Conservation (phyloP, 768 basidiomycete genomes). For the Strobilomyces confusus region DNA sequence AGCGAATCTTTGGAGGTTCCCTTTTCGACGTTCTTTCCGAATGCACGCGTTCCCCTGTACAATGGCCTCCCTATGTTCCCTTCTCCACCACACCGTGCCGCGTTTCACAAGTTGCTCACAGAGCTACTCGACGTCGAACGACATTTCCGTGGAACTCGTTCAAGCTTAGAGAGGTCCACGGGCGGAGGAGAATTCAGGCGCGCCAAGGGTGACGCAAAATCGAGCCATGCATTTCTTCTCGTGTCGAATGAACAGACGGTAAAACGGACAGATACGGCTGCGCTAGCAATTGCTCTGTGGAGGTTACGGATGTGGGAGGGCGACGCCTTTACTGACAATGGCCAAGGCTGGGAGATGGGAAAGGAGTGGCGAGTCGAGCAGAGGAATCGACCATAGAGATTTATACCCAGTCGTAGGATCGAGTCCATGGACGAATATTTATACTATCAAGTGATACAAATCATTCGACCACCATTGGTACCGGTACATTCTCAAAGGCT, state of each 20-base stretch:
- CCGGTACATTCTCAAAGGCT: slow-evolving; percentile 21
- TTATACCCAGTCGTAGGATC: background rate
- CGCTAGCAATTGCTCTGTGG: slow-evolving; percentile 73
- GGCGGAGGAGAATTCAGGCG: background rate
- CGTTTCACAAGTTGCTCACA: slow-evolving; percentile 47
- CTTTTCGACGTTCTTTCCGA: slow-evolving; percentile 27
- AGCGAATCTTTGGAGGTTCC: slow-evolving; percentile 4
- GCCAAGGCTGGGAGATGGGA: slow-evolving; percentile 37
- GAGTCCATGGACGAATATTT: background rate
- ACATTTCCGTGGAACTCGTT: slow-evolving; percentile 14
- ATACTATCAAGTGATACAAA: slow-evolving; percentile 8
- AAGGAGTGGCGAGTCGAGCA: slow-evolving; percentile 23
- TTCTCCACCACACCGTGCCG: slow-evolving; percentile 53
- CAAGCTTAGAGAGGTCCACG: background rate
- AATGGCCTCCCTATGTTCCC: slow-evolving; percentile 67
- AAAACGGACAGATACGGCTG: slow-evolving; percentile 54
- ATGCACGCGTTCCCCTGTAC: slow-evolving; percentile 55
- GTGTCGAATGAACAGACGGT: slow-evolving; percentile 47
- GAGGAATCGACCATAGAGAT: slow-evolving; percentile 4
- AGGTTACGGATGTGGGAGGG: slow-evolving; percentile 76
- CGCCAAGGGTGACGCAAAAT: slow-evolving; percentile 36
- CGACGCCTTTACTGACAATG: slow-evolving; percentile 19
- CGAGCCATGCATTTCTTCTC: slow-evolving; percentile 70
- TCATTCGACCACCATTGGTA: slow-evolving; percentile 46
- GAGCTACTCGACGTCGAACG: slow-evolving; percentile 49